Evolutionary conservation across 139 green algal species (phyloP).

Genomic region (Trebouxia sp.): DNA sequence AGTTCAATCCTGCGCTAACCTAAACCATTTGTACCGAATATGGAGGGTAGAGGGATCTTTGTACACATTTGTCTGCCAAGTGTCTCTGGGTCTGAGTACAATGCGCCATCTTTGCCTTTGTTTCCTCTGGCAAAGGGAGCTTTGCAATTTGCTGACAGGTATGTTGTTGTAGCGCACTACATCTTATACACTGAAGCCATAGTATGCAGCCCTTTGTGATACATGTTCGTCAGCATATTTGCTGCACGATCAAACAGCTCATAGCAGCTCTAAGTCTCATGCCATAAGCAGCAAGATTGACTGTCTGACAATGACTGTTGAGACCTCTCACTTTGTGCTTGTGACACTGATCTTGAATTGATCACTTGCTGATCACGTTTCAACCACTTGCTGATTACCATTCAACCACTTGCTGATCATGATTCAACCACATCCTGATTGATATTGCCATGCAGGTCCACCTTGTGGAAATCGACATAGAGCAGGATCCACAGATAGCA

Average conservation of each 20-base stretch:
- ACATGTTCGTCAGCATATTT: too few relatives aligned
- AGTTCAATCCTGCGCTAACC: too few relatives aligned
- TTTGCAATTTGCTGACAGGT: background rate
- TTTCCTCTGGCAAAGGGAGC: background rate
- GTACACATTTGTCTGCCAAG: too few relatives aligned
- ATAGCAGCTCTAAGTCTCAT: too few relatives aligned
- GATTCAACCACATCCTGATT: too few relatives aligned
- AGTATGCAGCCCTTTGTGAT: background rate
- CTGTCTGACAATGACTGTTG: too few relatives aligned
- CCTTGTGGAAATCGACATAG: slow-evolving; percentile 95
- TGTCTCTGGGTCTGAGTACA: too few relatives aligned
- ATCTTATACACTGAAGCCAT: background rate
- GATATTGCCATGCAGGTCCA: slow-evolving; percentile 54
- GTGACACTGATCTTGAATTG: background rate
- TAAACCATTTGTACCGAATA: too few relatives aligned
- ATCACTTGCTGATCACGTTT: background rate
- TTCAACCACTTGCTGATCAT: background rate
- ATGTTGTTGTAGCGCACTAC: background rate
- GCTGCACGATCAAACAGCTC: too few relatives aligned
- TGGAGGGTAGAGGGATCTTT: too few relatives aligned
- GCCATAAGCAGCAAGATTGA: too few relatives aligned
- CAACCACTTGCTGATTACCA: background rate
- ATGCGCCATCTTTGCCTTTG: background rate
- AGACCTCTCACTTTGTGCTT: too few relatives aligned
- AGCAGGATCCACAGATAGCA: slow-evolving; percentile 87